Base-by-base conservation (phyloP, 768 basidiomycete genomes). In the Albatrellus ellisii region DNA sequence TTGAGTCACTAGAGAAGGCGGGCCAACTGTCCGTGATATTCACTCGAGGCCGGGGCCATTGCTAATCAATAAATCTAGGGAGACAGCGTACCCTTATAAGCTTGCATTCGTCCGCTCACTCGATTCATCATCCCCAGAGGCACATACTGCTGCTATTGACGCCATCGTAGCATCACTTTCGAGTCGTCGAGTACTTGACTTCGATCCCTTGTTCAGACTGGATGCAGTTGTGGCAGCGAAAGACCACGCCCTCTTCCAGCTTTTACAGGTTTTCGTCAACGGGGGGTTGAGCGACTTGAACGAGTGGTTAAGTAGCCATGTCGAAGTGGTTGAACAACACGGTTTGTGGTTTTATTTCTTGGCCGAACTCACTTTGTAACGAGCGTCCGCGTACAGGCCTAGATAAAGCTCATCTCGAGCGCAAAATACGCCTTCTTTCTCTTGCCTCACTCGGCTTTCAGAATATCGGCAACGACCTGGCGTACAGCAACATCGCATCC, bases 401-500 rank as follows among this genome's bases (percentile, higher is more conserved):
- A 34, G 73, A 78, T 36, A 56, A 58, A 27, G 46, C 65, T 14
- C 69, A 75, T 41, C 66, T 90, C 15, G 81, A 82, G 56, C 73
- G 68, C 50, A 92, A 92, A 64, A 79, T 91, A 34, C 74, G 82
- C 20, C 70, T 89, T 6, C 66, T 90, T 15, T 74, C 76, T 3
- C 71, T 90, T 39, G 75, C 85, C 11, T 75, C 82, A 0, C 68
- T 90, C 25, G 81, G 76, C n/a, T 79, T 82, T 55, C 66, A 79
- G 49, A 72, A 85, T 54, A 69, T 87, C 26, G 84, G 85, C 7
- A 72, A 73, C 35, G 76, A 79, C 51, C 65, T 92, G 11, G 61
- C 79, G 0, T 91, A 91, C 58, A 57, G 73, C 8, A 71, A 68
- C 52, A 74, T 92, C 27, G 78, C 79, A 1, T 65, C 74, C 22